Evolutionary conservation across 2,329 filamentous ascomycete genomes (phyloP).

Genomic region (Coleophoma crateriformis): DNA sequence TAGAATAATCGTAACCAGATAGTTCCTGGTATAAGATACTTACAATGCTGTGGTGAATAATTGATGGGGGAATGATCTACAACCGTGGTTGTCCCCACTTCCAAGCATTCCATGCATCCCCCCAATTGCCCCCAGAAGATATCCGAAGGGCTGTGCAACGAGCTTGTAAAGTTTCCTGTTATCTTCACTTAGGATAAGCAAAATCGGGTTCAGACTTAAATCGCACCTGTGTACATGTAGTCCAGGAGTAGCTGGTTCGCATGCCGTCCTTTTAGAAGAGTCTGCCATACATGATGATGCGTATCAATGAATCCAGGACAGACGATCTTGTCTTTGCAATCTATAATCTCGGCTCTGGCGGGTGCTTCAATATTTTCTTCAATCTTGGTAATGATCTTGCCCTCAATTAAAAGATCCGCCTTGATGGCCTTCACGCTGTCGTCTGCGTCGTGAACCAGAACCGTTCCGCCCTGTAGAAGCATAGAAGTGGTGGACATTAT

Average conservation of each 20-base stretch:
- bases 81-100: conserved; percentile 36
- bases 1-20: conserved; percentile 1
- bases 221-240: conserved; percentile 32
- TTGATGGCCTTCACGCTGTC: conserved; percentile 25
- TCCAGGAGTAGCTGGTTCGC: conserved; percentile 34
- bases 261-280: conserved; percentile 31
- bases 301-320: conserved; percentile 31
- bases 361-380: conserved; percentile 17
- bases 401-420: conserved; percentile 22
- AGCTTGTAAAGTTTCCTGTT: conserved; percentile 31
- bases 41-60: conserved; percentile 25
- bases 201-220: conserved; percentile 3
- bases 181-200: background rate
- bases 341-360: conserved; percentile 22
- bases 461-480: conserved; percentile 29
- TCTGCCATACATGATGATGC: conserved; percentile 26
- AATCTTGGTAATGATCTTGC: conserved; percentile 29
- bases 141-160: conserved; percentile 33
- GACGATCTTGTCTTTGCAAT: conserved; percentile 30
- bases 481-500: conserved; percentile 10
- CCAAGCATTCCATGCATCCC: conserved; percentile 33
- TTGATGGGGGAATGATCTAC: conserved; percentile 32
- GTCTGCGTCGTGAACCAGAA: conserved; percentile 28
- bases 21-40: conserved; percentile 4
- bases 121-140: conserved; percentile 39